Conservation (phyloP, 805 yeast genomes). For the Starmerella apicola region DNA sequence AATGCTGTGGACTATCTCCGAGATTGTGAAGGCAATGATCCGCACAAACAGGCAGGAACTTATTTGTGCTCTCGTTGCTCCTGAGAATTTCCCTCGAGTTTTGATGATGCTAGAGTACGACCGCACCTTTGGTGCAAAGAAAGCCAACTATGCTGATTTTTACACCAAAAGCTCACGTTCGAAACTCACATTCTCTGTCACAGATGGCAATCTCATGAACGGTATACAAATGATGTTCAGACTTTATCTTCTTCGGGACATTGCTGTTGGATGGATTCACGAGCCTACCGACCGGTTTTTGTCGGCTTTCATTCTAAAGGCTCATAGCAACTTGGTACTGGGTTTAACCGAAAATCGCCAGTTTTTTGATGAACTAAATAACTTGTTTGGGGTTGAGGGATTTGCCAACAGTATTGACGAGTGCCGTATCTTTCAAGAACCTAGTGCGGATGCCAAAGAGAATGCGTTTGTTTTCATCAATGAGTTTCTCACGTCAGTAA, state of each 20-base stretch:
- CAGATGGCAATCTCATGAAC: conserved; percentile 36
- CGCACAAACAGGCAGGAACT: conserved; percentile 58
- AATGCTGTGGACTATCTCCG: conserved; percentile 55
- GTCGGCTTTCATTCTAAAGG: conserved; percentile 50
- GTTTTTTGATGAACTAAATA: conserved; percentile 49
- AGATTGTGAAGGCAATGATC: conserved; percentile 53
- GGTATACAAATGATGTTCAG: conserved; percentile 65
- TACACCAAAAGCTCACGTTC: conserved; percentile 45
- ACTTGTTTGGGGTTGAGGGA: conserved; percentile 33
- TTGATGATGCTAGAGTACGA: conserved; percentile 79
- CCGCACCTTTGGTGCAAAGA: conserved; percentile 66
- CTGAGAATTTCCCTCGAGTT: conserved; percentile 42
- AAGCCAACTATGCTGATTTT: conserved; percentile 68
- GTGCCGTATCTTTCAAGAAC: too few species aligned
- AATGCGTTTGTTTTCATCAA: conserved; percentile 71
- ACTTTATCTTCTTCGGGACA: conserved; percentile 73
- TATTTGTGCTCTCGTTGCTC: conserved; percentile 45
- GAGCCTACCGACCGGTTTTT: conserved; percentile 63
- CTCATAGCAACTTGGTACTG: conserved; percentile 55
- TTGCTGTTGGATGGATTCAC: conserved; percentile 67
- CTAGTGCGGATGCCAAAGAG: too few species aligned
- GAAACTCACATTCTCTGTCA: conserved; percentile 59
- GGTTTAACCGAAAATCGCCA: conserved; percentile 39
- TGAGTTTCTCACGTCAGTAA: conserved; percentile 67
- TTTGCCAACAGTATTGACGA: too few species aligned